phyloP scores from a whole-genome alignment of 2,329 filamentous ascomycete genomes.

The Aspergillus luchuensis region DNA sequence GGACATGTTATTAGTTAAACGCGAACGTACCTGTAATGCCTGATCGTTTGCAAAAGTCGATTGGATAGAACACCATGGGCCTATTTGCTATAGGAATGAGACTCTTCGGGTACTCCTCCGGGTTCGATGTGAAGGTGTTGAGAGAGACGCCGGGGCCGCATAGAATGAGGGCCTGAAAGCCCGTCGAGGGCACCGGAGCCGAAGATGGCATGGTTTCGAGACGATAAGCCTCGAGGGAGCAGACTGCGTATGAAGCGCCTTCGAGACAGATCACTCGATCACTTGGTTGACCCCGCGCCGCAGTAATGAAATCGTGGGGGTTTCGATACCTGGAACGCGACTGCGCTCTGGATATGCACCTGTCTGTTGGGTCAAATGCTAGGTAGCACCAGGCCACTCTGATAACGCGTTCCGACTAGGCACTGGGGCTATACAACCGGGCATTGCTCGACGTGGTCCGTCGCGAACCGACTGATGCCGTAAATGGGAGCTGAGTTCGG shows the following conservation, averaged over 20 bases:
- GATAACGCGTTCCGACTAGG: neutral
- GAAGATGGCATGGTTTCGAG: slow-evolving; percentile 31
- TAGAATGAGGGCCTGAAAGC: slow-evolving; percentile 53
- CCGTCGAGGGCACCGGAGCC: slow-evolving; percentile 57
- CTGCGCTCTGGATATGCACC: neutral
- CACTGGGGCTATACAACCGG: neutral
- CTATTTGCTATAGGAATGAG: slow-evolving; percentile 53
- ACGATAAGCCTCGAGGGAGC: neutral
- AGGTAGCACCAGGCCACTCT: neutral
- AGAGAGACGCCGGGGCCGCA: slow-evolving; percentile 53
- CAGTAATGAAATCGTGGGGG: neutral
- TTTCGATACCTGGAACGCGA: too few relatives aligned
- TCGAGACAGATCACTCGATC: neutral
- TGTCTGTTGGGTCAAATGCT: neutral
- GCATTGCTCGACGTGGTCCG: neutral
- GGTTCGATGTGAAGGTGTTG: slow-evolving; percentile 53
- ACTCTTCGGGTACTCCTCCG: slow-evolving; percentile 51
- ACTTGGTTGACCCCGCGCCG: neutral
- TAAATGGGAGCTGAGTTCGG: neutral
- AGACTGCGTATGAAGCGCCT: neutral
- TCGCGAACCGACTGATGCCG: neutral
- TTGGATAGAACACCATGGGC: slow-evolving; percentile 53
- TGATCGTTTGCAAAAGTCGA: slow-evolving; percentile 53
- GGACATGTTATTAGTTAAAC: neutral
- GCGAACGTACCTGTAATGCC: slow-evolving; percentile 47